A percentile compares a stretch with the other conserved stretches of the same genome.
phyloP scores from a whole-genome alignment of 805 yeast genomes.

The Metahyphopichia silvanorum region DNA sequence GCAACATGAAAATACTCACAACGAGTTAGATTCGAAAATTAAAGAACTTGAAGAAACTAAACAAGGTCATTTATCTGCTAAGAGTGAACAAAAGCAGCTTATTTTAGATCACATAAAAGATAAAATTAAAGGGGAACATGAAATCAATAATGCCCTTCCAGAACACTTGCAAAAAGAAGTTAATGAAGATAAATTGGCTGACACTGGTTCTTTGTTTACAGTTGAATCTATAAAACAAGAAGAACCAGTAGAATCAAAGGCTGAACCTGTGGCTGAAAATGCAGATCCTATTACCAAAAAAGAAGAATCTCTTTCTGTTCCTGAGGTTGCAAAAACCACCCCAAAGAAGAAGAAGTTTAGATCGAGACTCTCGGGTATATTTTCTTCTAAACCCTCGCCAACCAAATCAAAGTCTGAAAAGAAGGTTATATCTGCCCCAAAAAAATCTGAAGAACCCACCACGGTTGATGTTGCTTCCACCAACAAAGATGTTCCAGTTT shows the following conservation, averaged over 20 bases:
- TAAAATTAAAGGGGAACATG: constrained; percentile 44
- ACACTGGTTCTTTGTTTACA: constrained; percentile 37
- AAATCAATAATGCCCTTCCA: constrained; percentile 48
- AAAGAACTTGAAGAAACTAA: constrained; percentile 40
- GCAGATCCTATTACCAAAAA: constrained; percentile 4
- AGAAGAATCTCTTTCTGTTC: background rate
- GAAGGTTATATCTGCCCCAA: constrained; percentile 1
- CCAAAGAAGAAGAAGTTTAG: constrained; percentile 8
- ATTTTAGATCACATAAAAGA: constrained; percentile 28
- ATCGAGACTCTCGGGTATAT: constrained; percentile 1
- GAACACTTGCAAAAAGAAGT: constrained; percentile 44
- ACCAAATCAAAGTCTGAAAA: background rate
- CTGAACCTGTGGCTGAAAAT: background rate
- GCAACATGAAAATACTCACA: constrained; percentile 22
- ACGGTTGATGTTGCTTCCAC: constrained; percentile 1
- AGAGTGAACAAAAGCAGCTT: constrained; percentile 31
- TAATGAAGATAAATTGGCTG: constrained; percentile 33
- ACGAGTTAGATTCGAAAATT: constrained; percentile 41
- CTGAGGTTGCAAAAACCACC: background rate
- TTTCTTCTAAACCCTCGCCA: background rate
- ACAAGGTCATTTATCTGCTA: constrained; percentile 30
- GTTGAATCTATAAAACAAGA: constrained; percentile 24
- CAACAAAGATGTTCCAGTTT: background rate
- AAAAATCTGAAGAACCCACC: background rate
- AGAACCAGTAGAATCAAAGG: constrained; percentile 9